phyloP scores from a whole-genome alignment of 805 yeast genomes.

The Brettanomyces custersianus region DNA sequence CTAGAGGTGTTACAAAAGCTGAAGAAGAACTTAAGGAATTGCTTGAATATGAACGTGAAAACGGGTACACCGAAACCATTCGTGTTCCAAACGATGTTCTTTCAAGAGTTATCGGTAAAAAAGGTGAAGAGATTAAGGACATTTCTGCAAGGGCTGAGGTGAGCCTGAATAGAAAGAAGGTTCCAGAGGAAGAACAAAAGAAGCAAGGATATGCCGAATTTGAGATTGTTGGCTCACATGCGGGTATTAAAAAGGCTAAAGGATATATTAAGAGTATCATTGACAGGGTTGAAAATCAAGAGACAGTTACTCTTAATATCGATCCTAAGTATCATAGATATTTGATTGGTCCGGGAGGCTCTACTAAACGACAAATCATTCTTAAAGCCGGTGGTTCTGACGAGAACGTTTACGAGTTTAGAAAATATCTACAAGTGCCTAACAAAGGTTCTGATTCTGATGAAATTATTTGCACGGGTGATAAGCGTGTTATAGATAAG shows the following conservation, averaged over 20 bases:
- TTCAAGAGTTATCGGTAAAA: constrained; percentile 81
- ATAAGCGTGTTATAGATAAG: constrained; percentile 60
- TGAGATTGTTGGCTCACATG: constrained; percentile 68
- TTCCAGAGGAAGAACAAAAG: constrained; percentile 29
- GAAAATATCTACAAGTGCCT: constrained; percentile 62
- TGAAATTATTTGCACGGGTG: constrained; percentile 63
- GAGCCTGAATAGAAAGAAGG: constrained; percentile 38
- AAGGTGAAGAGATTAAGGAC: constrained; percentile 75
- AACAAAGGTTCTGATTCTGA: constrained; percentile 50
- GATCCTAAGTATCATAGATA: constrained; percentile 66
- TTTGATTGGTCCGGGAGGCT: constrained; percentile 73
- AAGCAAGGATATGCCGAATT: constrained; percentile 51
- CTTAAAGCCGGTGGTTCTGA: constrained; percentile 69
- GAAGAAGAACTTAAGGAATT: constrained; percentile 78
- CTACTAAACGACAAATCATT: constrained; percentile 64
- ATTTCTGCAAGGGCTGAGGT: constrained; percentile 64
- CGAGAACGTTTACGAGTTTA: constrained; percentile 34
- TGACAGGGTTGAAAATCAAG: constrained; percentile 52
- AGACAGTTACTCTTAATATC: constrained; percentile 51
- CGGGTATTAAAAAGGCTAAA: constrained; percentile 66
- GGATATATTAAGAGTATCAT: constrained; percentile 54
- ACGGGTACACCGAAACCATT: constrained; percentile 60
- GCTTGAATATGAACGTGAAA: constrained; percentile 77
- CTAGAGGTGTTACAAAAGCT: constrained; percentile 79
- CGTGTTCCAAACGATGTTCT: constrained; percentile 66